Percentiles rank a stretch among this genome's conserved stretches.
Evolutionary conservation across 805 yeast genomes (phyloP).

Genomic region (Lachancea sp.): DNA sequence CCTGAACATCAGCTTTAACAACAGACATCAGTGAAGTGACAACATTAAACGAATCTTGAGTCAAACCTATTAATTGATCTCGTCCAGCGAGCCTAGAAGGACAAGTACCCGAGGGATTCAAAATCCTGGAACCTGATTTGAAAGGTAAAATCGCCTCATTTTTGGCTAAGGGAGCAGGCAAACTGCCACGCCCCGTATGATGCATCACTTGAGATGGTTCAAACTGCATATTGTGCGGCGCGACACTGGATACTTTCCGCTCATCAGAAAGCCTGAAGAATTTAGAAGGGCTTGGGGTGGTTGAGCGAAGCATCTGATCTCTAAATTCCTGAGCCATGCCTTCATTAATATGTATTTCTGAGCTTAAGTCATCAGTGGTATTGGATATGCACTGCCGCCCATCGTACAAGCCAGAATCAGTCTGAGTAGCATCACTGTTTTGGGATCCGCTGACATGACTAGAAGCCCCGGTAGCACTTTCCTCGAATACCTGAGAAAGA

Average conservation of each 20-base stretch:
- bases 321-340: slow-evolving; percentile 1
- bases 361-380: slow-evolving; percentile 4
- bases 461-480: not conserved
- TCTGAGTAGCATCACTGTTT: not conserved
- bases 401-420: not conserved
- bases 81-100: slow-evolving; percentile 3
- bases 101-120: too few relatives aligned
- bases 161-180: too few relatives aligned
- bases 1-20: slow-evolving; percentile 20
- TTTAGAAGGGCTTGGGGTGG: not conserved
- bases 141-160: too few relatives aligned
- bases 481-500: slow-evolving; percentile 5
- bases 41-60: slow-evolving; percentile 28
- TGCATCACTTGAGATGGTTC: too few relatives aligned
- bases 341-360: slow-evolving; percentile 3
- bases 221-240: not conserved
- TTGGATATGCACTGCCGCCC: slow-evolving; percentile 5
- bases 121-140: too few relatives aligned
- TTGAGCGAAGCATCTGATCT: slow-evolving; percentile 1
- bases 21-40: slow-evolving; percentile 28
- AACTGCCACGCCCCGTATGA: too few relatives aligned
- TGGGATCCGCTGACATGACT: not conserved
- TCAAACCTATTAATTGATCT: slow-evolving; percentile 23
- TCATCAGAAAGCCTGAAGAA: not conserved
- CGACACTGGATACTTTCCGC: not conserved